These are phyloP conservation scores for Cutaneotrichosporon sp. DNA, from an alignment of 1,284 basidiomycete genomes.

Conservation along the genomic window DNA sequence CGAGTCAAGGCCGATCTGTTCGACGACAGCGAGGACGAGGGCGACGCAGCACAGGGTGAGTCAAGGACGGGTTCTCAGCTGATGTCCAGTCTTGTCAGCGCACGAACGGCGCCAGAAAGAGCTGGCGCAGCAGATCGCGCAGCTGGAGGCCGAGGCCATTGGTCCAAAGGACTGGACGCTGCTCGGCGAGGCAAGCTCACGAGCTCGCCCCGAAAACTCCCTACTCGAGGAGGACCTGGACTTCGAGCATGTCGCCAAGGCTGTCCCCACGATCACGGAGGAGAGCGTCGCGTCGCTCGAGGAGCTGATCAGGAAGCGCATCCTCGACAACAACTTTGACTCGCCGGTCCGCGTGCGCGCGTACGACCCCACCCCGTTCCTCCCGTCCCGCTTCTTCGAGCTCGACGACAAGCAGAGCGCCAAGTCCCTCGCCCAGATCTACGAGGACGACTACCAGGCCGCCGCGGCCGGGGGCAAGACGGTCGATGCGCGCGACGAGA, in stretches of 20 bases:
- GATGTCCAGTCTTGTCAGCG: slow-evolving; percentile 46
- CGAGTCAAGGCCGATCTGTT: slow-evolving; percentile 55
- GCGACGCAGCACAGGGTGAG: slow-evolving; percentile 36
- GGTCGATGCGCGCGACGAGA: slow-evolving; percentile 77
- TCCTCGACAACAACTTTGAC: slow-evolving; percentile 79
- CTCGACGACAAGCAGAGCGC: slow-evolving; percentile 81
- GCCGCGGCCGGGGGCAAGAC: slow-evolving; percentile 52
- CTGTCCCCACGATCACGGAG: slow-evolving; percentile 84
- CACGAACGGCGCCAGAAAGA: slow-evolving; percentile 54
- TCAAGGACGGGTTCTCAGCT: not conserved
- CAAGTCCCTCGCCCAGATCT: slow-evolving; percentile 90
- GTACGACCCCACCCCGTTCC: slow-evolving; percentile 76
- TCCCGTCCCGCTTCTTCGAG: slow-evolving; percentile 85
- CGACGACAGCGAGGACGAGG: slow-evolving; percentile 53
- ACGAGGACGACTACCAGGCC: slow-evolving; percentile 85
- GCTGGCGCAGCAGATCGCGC: slow-evolving; percentile 53
- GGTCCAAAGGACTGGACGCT: slow-evolving; percentile 79
- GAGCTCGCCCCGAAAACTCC: slow-evolving; percentile 81
- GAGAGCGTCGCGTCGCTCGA: slow-evolving; percentile 78
- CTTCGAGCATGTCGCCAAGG: slow-evolving; percentile 82
- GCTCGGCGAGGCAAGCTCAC: slow-evolving; percentile 81
- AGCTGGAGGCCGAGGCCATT: slow-evolving; percentile 55
- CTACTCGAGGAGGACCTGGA: slow-evolving; percentile 91
- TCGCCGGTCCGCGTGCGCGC: slow-evolving; percentile 79
- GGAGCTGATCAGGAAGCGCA: slow-evolving; percentile 84